phyloP scores from a whole-genome alignment of 352 stramenopile genomes.

The Pseudoperonospora humuli region DNA sequence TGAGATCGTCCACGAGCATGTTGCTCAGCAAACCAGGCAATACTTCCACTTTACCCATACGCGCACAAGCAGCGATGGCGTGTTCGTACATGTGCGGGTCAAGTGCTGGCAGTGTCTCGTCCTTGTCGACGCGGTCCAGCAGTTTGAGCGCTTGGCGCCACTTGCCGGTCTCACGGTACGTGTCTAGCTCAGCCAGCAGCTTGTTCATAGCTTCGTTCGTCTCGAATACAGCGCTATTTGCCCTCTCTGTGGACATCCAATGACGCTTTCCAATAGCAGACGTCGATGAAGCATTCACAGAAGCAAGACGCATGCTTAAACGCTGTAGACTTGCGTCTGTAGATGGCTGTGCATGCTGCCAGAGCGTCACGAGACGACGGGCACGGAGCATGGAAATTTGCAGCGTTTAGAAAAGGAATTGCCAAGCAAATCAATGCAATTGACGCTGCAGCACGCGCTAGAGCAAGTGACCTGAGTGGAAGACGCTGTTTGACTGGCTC shows the following conservation, averaged over 20 bases:
- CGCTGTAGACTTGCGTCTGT: conserved; percentile 10
- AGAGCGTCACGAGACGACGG: conserved; percentile 31
- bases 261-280: conserved; percentile 6
- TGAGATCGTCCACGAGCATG: conserved; percentile 64
- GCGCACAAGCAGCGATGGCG: conserved; percentile 67
- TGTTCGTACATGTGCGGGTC: conserved; percentile 73
- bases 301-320: conserved; percentile 9
- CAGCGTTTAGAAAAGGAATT: background rate
- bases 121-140: conserved; percentile 58
- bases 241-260: conserved; percentile 16
- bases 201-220: conserved; percentile 16
- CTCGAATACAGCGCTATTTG: conserved; percentile 3
- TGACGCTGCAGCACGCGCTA: too few species aligned
- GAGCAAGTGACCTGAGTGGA: too few species aligned
- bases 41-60: conserved; percentile 76
- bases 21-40: conserved; percentile 65
- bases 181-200: conserved; percentile 36
- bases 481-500: conserved; percentile 13
- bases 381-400: conserved; percentile 23
- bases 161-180: conserved; percentile 53
- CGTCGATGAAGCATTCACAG: conserved; percentile 1
- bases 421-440: background rate
- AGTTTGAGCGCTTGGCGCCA: conserved; percentile 70
- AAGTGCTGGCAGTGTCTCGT: conserved; percentile 36
- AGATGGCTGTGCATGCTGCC: conserved; percentile 19